A percentile compares a stretch with the other conserved stretches of the same genome.
Conservation (phyloP, 2,329 filamentous ascomycete species). For the Fonsecaea pugnacius region DNA sequence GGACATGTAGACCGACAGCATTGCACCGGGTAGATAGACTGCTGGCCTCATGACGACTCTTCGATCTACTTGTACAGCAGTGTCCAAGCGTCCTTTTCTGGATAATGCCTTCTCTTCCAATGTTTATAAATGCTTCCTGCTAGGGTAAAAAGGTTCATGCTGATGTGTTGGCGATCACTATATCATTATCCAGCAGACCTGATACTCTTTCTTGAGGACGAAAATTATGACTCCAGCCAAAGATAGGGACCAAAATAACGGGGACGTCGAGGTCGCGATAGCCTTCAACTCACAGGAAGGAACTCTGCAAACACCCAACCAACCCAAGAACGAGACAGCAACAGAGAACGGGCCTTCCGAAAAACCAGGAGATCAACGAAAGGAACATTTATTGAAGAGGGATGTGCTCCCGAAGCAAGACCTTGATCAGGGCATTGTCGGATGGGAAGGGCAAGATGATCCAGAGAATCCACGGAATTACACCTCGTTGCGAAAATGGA, state of each 20-base stretch:
- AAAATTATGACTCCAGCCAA: neutral
- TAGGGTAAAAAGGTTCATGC: neutral
- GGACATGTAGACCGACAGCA: neutral
- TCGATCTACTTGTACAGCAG: neutral
- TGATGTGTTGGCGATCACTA: neutral
- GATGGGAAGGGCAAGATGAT: conserved; percentile 41
- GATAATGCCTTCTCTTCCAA: neutral
- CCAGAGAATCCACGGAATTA: conserved; percentile 42
- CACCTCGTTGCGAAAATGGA: conserved; percentile 37
- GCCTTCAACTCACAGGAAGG: neutral
- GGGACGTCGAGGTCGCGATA: neutral
- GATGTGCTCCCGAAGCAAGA: conserved; percentile 1
- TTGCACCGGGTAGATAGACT: neutral
- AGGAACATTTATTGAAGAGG: neutral
- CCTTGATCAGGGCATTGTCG: conserved; percentile 27
- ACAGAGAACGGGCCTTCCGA: neutral
- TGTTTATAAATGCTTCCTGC: neutral
- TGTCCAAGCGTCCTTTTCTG: neutral
- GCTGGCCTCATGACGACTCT: neutral
- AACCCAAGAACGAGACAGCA: neutral
- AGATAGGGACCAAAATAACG: neutral
- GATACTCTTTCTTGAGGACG: neutral
- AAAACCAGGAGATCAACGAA: neutral
- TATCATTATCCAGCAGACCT: neutral
- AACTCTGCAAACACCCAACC: neutral